phyloP scores from a whole-genome alignment of 1,139 yeast genomes.

The Taphrina confusa region DNA sequence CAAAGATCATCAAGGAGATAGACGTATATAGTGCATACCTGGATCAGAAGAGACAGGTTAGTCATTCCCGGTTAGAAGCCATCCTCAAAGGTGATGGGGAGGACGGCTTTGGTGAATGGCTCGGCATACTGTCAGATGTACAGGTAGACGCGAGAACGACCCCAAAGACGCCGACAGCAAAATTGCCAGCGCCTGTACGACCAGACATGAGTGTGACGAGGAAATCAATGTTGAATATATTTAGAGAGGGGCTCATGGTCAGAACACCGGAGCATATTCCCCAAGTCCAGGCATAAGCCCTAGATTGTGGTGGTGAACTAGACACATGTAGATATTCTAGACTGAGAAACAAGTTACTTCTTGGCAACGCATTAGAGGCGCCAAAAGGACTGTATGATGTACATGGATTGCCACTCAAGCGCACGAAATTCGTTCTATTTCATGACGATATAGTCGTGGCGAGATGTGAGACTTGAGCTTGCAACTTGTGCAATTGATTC shows the following conservation, averaged over 20 bases:
- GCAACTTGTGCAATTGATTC: too few relatives aligned
- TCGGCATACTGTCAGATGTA: constrained; percentile 26
- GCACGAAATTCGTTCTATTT: too few relatives aligned
- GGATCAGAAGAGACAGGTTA: not conserved
- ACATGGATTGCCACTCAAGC: too few relatives aligned
- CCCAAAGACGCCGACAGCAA: constrained; percentile 24
- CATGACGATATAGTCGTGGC: too few relatives aligned
- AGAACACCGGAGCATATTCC: constrained; percentile 20
- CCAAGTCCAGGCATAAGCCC: constrained; percentile 11
- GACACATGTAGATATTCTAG: too few relatives aligned
- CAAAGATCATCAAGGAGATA: constrained; percentile 4
- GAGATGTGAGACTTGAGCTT: too few relatives aligned
- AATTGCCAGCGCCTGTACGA: constrained; percentile 10
- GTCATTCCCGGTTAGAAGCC: not conserved
- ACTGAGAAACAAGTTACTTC: too few relatives aligned
- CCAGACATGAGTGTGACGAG: constrained; percentile 23
- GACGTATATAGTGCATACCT: constrained; percentile 15
- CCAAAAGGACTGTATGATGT: too few relatives aligned
- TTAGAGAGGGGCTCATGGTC: constrained; percentile 14
- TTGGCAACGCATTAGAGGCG: too few relatives aligned
- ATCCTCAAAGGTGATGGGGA: constrained; percentile 7
- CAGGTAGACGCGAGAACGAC: constrained; percentile 27
- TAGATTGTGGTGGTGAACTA: too few relatives aligned
- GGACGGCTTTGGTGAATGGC: constrained; percentile 30
- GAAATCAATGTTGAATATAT: constrained; percentile 13